phyloP scores from a whole-genome alignment of 805 yeast species.

The Cyberlindnera xylosilytica region DNA sequence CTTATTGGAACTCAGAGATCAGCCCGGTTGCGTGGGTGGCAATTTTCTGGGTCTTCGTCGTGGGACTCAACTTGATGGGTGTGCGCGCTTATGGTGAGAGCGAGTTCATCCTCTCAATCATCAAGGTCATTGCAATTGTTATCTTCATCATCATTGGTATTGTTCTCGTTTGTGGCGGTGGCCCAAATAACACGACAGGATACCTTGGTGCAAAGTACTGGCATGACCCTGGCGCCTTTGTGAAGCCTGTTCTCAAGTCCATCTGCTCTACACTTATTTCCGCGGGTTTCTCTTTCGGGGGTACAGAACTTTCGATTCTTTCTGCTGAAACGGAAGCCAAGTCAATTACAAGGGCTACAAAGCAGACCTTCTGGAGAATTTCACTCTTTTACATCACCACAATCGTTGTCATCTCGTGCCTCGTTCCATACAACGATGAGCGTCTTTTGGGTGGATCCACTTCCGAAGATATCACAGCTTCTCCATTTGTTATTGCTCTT shows the following conservation, averaged over 20 bases:
- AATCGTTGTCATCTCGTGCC: slow-evolving; percentile 55
- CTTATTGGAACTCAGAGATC: slow-evolving; percentile 47
- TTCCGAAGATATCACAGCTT: slow-evolving; percentile 61
- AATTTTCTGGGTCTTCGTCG: slow-evolving; percentile 47
- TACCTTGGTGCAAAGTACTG: slow-evolving; percentile 44
- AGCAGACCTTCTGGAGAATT: slow-evolving; percentile 83
- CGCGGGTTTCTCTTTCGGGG: slow-evolving; percentile 76
- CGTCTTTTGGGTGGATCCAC: slow-evolving; percentile 46
- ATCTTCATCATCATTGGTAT: slow-evolving; percentile 51
- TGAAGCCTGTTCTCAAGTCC: slow-evolving; percentile 59
- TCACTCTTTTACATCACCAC: slow-evolving; percentile 64
- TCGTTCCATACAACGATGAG: slow-evolving; percentile 62
- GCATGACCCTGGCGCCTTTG: slow-evolving; percentile 52
- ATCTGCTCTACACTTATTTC: slow-evolving; percentile 70
- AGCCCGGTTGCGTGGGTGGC: slow-evolving; percentile 61
- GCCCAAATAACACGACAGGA: slow-evolving; percentile 38
- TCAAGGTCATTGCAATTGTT: slow-evolving; percentile 43
- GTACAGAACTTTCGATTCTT: slow-evolving; percentile 70
- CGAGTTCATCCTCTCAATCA: slow-evolving; percentile 44
- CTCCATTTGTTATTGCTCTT: slow-evolving; percentile 78
- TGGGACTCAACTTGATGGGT: slow-evolving; percentile 47
- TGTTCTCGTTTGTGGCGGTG: slow-evolving; percentile 43
- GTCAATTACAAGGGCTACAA: slow-evolving; percentile 57
- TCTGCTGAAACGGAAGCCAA: slow-evolving; percentile 75
- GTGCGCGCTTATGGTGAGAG: slow-evolving; percentile 55